Evolutionary conservation across 2,329 filamentous ascomycete species (phyloP).

Genomic region (Ascochyta lentis): DNA sequence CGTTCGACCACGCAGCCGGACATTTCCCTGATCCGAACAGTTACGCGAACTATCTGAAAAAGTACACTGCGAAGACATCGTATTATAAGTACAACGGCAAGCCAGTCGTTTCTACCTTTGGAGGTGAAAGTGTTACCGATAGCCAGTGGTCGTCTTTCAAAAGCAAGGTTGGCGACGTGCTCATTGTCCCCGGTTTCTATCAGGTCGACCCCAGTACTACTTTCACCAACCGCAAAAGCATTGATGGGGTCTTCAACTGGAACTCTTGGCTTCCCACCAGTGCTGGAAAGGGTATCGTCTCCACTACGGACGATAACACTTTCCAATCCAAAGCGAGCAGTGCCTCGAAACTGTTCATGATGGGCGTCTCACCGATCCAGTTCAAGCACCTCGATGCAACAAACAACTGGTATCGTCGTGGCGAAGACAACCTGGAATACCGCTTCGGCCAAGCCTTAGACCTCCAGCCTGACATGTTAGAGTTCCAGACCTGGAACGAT

Average conservation of each 20-base stretch:
- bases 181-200: conserved; percentile 44
- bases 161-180: conserved; percentile 32
- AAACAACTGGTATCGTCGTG: conserved; percentile 48
- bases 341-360: conserved; percentile 48
- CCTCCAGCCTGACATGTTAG: conserved; percentile 48
- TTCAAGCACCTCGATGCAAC: conserved; percentile 46
- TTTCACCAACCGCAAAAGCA: conserved; percentile 32
- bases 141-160: conserved; percentile 32
- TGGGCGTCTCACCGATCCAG: conserved; percentile 49
- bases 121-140: conserved; percentile 33
- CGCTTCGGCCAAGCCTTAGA: conserved; percentile 37
- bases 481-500: conserved; percentile 54
- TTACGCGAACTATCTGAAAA: conserved; percentile 35
- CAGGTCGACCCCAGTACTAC: conserved; percentile 26
- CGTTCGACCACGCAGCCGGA: conserved; percentile 42
- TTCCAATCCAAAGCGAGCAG: conserved; percentile 39
- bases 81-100: conserved; percentile 40
- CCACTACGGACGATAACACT: conserved; percentile 35
- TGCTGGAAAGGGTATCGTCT: conserved; percentile 34
- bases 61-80: conserved; percentile 27
- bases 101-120: conserved; percentile 45
- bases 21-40: conserved; percentile 31
- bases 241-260: conserved; percentile 50
- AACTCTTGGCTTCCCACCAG: conserved; percentile 43
- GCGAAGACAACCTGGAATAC: conserved; percentile 47